These are phyloP conservation scores for Spergularia bocconei DNA, from an alignment of 148 eudicot genomes.

Conservation along the genomic window DNA sequence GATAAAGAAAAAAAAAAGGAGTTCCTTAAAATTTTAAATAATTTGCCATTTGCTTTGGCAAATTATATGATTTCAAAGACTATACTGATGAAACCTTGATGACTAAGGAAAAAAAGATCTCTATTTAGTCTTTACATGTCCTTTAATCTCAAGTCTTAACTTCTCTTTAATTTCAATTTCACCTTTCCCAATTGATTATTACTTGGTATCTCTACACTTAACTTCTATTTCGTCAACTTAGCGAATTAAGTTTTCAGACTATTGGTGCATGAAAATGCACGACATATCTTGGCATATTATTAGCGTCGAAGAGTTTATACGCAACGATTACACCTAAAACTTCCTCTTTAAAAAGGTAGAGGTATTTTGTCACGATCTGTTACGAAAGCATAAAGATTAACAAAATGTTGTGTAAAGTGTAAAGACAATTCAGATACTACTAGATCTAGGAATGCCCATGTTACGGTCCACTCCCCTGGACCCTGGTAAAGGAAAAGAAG, in stretches of 20 bases:
- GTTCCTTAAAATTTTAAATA: too few species aligned
- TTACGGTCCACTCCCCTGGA: slow-evolving; percentile 18
- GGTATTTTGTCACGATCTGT: neutral
- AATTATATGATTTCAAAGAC: too few species aligned
- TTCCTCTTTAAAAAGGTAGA: neutral
- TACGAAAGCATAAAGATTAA: neutral
- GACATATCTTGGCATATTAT: neutral
- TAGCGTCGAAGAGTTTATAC: too few species aligned
- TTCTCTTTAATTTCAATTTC: neutral
- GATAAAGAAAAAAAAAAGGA: neutral
- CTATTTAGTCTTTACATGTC: slow-evolving; percentile 23
- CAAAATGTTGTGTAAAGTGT: neutral
- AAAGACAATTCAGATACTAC: too few species aligned
- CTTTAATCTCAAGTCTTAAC: neutral
- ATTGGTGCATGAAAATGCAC: too few species aligned
- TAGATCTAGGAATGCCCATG: slow-evolving; percentile 6
- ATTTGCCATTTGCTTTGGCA: too few species aligned
- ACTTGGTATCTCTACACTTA: too few species aligned
- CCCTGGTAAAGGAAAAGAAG: neutral
- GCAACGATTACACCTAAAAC: too few species aligned
- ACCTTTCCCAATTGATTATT: neutral
- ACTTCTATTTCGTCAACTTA: too few species aligned
- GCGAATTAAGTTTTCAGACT: too few species aligned
- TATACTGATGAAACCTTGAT: slow-evolving; percentile 9
- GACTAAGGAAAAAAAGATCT: slow-evolving; percentile 16